Evolutionary conservation across 2,329 filamentous ascomycete species (phyloP), one percentile per base, ranked within the genome.

Genomic region (Orbilia oligospora): DNA sequence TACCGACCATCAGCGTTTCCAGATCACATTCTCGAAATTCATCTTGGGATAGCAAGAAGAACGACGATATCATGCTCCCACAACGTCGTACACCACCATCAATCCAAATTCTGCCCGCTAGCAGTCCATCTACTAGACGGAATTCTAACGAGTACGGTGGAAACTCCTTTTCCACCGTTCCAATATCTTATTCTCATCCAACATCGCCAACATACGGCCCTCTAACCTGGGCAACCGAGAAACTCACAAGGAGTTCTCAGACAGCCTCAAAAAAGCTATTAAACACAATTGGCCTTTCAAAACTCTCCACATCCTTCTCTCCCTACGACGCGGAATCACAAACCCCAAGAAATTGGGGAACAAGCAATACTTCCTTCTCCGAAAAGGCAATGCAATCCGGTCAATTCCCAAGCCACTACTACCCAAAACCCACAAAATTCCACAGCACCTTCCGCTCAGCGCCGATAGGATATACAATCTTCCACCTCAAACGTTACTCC

Each of bases 21-120:
- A 68, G 55, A 36, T 33, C 75, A 53, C 75, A 78, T 55, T 78
- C 75, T 41, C 63, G 75, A n/a, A 71, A 78, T 46, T 55, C 61
- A 12, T 78, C 75, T 12, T 78, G 69, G 61, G 75, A 78, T 44
- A 78, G 75, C 33, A 78, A 78, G 48, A 78, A 78, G 68, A 78
- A 78, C 63, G 75, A 78, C 55, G 75, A 78, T 30, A 49, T 71
- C 20, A 49, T 71, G 12, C 38, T 58, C 20, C 73, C 67, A 6
- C 75, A 68, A 20, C 68, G 75, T 27, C 68, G 68, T 2, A 78
- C 75, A 10, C 75, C 75, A 12, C 75, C 75, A 12, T 72, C 75
- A n/a, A 78, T 78, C 10, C 41, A 63, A 33, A 53, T 78, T 12
- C 55, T 78, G 3, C 75, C 75, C 5, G 53, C 75, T 9, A 78